A percentile compares a stretch with the other conserved stretches of the same genome.
phyloP scores from a whole-genome alignment of 345 rosid genomes.

The Mercurialis annua region DNA sequence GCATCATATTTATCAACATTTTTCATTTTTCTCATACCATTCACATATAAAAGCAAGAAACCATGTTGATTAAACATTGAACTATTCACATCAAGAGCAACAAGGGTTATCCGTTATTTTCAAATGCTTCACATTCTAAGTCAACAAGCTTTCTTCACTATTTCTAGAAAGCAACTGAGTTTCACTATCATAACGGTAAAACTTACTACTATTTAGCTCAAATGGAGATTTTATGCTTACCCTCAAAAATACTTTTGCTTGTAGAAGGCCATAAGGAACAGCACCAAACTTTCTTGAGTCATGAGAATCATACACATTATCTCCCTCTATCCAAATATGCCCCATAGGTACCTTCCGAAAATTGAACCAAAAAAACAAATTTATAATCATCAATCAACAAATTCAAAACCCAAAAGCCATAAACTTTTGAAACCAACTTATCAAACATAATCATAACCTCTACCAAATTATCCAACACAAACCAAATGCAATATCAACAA shows the following conservation, averaged over 20 bases:
- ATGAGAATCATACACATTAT: constrained; percentile 45
- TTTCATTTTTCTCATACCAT: not conserved
- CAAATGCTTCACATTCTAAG: too few relatives aligned
- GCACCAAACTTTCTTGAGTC: constrained; percentile 81
- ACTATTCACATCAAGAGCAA: too few relatives aligned
- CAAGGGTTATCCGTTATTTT: too few relatives aligned
- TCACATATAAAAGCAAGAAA: not conserved
- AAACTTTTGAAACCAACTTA: not conserved
- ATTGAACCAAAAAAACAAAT: not conserved
- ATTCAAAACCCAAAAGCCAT: not conserved
- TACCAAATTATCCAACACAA: constrained; percentile 1
- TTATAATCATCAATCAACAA: not conserved
- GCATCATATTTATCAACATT: not conserved
- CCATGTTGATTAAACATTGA: too few relatives aligned
- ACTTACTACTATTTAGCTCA: not conserved
- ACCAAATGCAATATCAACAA: too few relatives aligned
- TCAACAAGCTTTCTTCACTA: not conserved
- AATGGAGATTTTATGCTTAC: constrained; percentile 33
- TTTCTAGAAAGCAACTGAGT: not conserved
- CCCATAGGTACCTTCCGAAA: constrained; percentile 79
- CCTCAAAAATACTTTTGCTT: constrained; percentile 60
- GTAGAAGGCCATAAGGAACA: constrained; percentile 67
- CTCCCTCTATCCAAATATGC: constrained; percentile 72
- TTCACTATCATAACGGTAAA: not conserved
- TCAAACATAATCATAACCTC: not conserved